phyloP scores from a whole-genome alignment of 768 basidiomycete genomes.

The Boletus vinaceobasis region DNA sequence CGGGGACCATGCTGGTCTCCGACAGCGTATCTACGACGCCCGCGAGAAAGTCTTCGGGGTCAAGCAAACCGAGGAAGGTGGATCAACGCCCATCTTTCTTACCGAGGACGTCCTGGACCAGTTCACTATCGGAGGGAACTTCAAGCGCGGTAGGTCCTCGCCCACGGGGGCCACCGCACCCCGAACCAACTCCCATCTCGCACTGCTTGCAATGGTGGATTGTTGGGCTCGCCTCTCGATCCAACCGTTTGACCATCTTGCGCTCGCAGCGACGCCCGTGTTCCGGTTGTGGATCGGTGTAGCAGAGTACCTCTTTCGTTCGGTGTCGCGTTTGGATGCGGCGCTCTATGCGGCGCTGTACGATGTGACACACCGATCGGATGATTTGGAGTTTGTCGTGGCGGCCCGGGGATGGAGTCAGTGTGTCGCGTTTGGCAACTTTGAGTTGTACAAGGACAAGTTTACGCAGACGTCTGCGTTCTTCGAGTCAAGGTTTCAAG shows the following conservation, averaged over 20 bases:
- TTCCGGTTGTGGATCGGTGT: conserved; percentile 97
- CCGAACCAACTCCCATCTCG: conserved; percentile 82
- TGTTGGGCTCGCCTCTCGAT: conserved; percentile 90
- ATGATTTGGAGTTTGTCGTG: conserved; percentile 92
- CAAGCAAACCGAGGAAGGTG: conserved; percentile 27
- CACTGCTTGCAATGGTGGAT: conserved; percentile 96
- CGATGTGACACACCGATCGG: conserved; percentile 76
- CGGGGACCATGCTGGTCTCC: conserved; percentile 50
- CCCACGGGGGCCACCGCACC: conserved; percentile 12
- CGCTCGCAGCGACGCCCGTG: conserved; percentile 91
- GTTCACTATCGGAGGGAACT: conserved; percentile 70
- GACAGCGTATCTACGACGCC: conserved; percentile 70
- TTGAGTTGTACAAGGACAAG: conserved; percentile 79
- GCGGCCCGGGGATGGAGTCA: conserved; percentile 96
- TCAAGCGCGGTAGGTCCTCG: conserved; percentile 7
- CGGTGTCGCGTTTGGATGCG: conserved; percentile 53
- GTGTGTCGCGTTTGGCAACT: conserved; percentile 88
- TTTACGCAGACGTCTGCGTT: conserved; percentile 80
- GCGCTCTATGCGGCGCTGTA: conserved; percentile 74
- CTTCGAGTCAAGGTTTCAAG: conserved; percentile 85
- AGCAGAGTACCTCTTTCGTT: conserved; percentile 91
- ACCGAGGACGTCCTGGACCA: conserved; percentile 83
- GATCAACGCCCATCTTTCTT: conserved; percentile 65
- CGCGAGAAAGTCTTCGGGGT: conserved; percentile 73
- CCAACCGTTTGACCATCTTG: conserved; percentile 86